A percentile compares a stretch with the other conserved stretches of the same genome.
Evolutionary conservation across 192 early-diverging fungal species (phyloP).

Genomic region (Coemansia biformis): DNA sequence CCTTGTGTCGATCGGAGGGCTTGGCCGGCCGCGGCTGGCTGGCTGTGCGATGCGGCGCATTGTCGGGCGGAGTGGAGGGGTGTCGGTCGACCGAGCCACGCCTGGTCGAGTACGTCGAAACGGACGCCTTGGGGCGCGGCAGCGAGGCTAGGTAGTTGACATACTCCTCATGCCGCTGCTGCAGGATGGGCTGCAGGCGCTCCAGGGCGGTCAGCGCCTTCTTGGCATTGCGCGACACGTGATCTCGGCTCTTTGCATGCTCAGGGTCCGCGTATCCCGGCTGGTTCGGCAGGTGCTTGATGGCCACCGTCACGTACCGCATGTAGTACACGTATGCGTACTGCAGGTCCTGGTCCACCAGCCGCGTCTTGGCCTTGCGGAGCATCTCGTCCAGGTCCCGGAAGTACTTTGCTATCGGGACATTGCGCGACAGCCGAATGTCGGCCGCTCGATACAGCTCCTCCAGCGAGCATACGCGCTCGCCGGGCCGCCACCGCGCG

Average conservation of each 20-base stretch:
- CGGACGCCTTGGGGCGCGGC: slow-evolving; percentile 20
- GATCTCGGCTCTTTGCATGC: slow-evolving; percentile 41
- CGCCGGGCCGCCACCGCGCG: slow-evolving; percentile 33
- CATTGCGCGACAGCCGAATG: slow-evolving; percentile 29
- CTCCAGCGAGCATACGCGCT: slow-evolving; percentile 40
- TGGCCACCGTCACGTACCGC: slow-evolving; percentile 59
- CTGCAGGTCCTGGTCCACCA: slow-evolving; percentile 60
- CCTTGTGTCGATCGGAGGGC: too few relatives aligned
- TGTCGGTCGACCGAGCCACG: slow-evolving; percentile 8
- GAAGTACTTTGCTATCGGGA: slow-evolving; percentile 37
- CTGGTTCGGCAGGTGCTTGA: slow-evolving; percentile 57
- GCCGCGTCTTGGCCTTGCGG: slow-evolving; percentile 50
- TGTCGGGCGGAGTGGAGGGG: neutral
- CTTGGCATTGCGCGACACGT: slow-evolving; percentile 43
- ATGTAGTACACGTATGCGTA: slow-evolving; percentile 68
- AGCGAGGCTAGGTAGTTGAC: slow-evolving; percentile 32
- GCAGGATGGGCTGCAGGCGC: slow-evolving; percentile 54
- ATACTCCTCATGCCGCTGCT: slow-evolving; percentile 53
- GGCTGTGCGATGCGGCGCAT: neutral
- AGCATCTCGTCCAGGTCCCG: slow-evolving; percentile 40
- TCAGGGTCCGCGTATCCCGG: slow-evolving; percentile 51
- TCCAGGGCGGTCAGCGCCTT: slow-evolving; percentile 55
- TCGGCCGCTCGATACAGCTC: slow-evolving; percentile 38
- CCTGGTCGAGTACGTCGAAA: slow-evolving; percentile 27
- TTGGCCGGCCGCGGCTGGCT: neutral